Base-by-base conservation (phyloP, 192 early-diverging fungal genomes). In the Mortierella antarctica region DNA sequence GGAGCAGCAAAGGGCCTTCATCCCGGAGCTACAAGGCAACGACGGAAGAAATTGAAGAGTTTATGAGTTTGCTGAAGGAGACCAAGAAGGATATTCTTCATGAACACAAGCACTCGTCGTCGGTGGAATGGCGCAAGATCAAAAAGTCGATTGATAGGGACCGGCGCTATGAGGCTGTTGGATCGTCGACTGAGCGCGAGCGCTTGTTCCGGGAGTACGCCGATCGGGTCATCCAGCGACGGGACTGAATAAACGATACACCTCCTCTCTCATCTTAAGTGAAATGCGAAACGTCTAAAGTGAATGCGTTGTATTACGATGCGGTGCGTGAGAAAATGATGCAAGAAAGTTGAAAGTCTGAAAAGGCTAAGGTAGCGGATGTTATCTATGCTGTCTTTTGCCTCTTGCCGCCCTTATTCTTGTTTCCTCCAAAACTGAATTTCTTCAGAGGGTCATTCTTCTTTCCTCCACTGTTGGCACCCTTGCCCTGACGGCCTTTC, bases 91-190 rank as follows among this genome's bases (percentile, higher is more conserved):
- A 80, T 48, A 80, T 80, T 7, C 14, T 80, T 17, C 47, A 72
- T 18, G 91, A 87, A 40, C 86, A 93, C 65, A 67, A 73, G 53
- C 50, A 70, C 18, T 85, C 87, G 13, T 90, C 91, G 9, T 84
- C 86, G 21, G 69, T 80, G 6, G 77, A 80, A 20, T 95, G 93
- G 93, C 82, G 89, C 51, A 88, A 91, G 74, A 82, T 90, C 39
- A 91, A 92, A 73, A 80, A 75, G 14, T 56, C 88, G n/a, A 87
- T 95, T 61, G 89, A 95, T 54, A 62, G 86, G 1, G 92, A 95
- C 65, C 69, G 81, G 46, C 82, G 92, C 12, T 94, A 92, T 67
- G 81, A 86, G 20, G 93, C 89, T 6, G 78, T 95, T 23, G 86
- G 85, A 17, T 88, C 86, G 40, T 89, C 89, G n/a, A 83, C 63